Evolutionary conservation across 2,329 filamentous ascomycete species (phyloP).

Genomic region (Pseudocercospora cruenta): DNA sequence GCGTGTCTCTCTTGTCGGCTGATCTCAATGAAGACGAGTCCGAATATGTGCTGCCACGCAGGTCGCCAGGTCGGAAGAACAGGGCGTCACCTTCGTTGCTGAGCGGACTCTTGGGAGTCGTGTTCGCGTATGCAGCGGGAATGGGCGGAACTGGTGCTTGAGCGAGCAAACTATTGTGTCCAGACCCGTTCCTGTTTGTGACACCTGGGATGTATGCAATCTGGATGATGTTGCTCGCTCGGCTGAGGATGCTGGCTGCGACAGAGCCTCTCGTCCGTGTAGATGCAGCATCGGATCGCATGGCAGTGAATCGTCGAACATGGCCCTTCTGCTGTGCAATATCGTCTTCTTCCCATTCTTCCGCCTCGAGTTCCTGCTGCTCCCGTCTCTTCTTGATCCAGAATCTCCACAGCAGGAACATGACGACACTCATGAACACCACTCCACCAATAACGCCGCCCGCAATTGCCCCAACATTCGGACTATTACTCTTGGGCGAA

Average conservation of each 20-base stretch:
- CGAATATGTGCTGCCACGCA: constrained; percentile 90
- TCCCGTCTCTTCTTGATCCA: constrained; percentile 79
- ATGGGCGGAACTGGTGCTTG: constrained; percentile 88
- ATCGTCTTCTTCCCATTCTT: constrained; percentile 60
- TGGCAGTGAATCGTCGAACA: constrained; percentile 57
- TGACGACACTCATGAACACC: constrained; percentile 70
- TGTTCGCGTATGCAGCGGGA: constrained; percentile 59
- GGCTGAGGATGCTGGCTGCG: constrained; percentile 90
- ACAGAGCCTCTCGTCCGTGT: constrained; percentile 81
- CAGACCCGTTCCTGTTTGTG: constrained; percentile 78
- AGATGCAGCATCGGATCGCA: constrained; percentile 70
- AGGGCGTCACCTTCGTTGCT: constrained; percentile 70
- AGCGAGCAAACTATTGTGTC: constrained; percentile 35
- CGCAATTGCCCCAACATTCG: constrained; percentile 82
- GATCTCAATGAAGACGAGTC: constrained; percentile 62
- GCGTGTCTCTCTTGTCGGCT: constrained; percentile 37
- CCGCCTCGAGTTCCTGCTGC: constrained; percentile 58
- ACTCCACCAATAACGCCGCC: constrained; percentile 89
- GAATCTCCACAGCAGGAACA: constrained; percentile 85
- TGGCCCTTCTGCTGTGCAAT: constrained; percentile 61
- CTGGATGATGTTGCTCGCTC: constrained; percentile 98
- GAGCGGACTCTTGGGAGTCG: constrained; percentile 61
- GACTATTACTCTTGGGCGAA: constrained; percentile 47
- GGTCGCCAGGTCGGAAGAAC: constrained; percentile 89
- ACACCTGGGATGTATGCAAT: constrained; percentile 98